Evolutionary conservation across 495 filamentous ascomycete species (phyloP).

Genomic region (Cladorrhinum samala): DNA sequence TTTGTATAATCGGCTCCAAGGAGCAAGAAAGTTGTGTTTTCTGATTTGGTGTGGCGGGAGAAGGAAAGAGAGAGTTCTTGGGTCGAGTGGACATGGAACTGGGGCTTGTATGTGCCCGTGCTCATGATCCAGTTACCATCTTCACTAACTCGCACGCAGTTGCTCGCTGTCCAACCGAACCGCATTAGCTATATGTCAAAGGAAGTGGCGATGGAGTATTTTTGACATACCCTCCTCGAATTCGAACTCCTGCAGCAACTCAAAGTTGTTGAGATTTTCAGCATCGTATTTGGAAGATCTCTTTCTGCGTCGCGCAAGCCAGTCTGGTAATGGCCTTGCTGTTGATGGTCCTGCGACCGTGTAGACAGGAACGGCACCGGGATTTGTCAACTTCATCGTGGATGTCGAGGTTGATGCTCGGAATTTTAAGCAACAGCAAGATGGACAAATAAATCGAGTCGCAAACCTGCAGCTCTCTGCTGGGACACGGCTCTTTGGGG

Average conservation of each 20-base stretch:
- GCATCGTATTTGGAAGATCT: constrained; percentile 88
- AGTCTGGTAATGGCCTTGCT: constrained; percentile 87
- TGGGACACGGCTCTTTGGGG: constrained; percentile 5
- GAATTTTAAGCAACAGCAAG: background rate
- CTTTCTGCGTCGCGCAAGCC: constrained; percentile 85
- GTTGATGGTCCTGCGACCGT: constrained; percentile 92
- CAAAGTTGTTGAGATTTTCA: constrained; percentile 87
- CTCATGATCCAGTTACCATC: constrained; percentile 99
- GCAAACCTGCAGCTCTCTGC: constrained; percentile 6
- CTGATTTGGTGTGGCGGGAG: constrained; percentile 81
- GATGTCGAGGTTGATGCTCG: constrained; percentile 6
- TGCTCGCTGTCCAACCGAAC: constrained; percentile 55
- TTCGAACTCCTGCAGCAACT: constrained; percentile 95
- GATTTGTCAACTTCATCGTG: constrained; percentile 81
- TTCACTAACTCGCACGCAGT: constrained; percentile 83
- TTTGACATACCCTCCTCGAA: constrained; percentile 65
- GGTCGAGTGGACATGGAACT: constrained; percentile 92
- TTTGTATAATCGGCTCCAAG: constrained; percentile 95
- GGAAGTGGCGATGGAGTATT: background rate
- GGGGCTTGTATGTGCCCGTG: constrained; percentile 89
- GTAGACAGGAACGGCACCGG: constrained; percentile 87
- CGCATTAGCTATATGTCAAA: constrained; percentile 1
- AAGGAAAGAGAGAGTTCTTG: constrained; percentile 90
- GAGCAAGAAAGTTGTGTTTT: constrained; percentile 91
- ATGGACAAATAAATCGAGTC: background rate